Percentiles rank a stretch among this genome's conserved stretches.
These are phyloP conservation scores for Kwoniella shivajii DNA, from an alignment of 1,284 basidiomycete species.

Conservation along the genomic window DNA sequence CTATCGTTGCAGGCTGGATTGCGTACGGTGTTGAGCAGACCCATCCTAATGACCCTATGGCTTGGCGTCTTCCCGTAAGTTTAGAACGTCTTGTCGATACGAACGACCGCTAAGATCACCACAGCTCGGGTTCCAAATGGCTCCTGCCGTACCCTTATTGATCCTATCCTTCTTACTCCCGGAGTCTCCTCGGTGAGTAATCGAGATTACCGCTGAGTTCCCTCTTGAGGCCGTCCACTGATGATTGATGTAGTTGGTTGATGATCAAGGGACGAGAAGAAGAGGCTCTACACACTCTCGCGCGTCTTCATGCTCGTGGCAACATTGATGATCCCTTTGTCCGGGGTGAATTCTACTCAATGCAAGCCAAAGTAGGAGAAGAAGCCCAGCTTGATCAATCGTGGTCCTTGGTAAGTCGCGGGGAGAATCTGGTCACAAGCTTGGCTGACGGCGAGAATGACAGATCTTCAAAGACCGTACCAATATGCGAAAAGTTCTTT, in stretches of 20 bases:
- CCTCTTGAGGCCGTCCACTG: conserved; percentile 48
- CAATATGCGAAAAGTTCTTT: conserved; percentile 57
- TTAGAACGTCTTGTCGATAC: background rate
- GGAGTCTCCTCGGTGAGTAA: conserved; percentile 59
- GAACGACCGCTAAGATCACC: background rate
- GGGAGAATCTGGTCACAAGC: too few relatives aligned
- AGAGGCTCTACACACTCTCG: conserved; percentile 61
- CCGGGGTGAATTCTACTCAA: conserved; percentile 51
- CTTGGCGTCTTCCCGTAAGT: conserved; percentile 64
- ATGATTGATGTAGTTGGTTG: conserved; percentile 59
- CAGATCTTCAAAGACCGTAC: conserved; percentile 60
- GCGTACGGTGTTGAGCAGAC: conserved; percentile 54
- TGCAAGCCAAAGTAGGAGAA: conserved; percentile 47
- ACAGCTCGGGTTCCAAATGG: conserved; percentile 49
- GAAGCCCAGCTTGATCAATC: conserved; percentile 49
- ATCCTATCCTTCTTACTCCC: conserved; percentile 61
- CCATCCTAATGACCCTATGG: conserved; percentile 36
- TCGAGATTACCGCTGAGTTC: background rate
- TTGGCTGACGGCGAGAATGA: too few relatives aligned
- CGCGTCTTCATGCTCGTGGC: conserved; percentile 64
- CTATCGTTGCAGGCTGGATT: conserved; percentile 54
- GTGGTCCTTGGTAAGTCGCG: conserved; percentile 34
- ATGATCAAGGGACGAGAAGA: conserved; percentile 61
- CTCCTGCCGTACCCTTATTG: conserved; percentile 61
- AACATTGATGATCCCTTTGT: conserved; percentile 52